These are phyloP conservation scores for Teratosphaeria pseudoeucalypti DNA, from an alignment of 2,329 filamentous ascomycete genomes.

Conservation along the genomic window DNA sequence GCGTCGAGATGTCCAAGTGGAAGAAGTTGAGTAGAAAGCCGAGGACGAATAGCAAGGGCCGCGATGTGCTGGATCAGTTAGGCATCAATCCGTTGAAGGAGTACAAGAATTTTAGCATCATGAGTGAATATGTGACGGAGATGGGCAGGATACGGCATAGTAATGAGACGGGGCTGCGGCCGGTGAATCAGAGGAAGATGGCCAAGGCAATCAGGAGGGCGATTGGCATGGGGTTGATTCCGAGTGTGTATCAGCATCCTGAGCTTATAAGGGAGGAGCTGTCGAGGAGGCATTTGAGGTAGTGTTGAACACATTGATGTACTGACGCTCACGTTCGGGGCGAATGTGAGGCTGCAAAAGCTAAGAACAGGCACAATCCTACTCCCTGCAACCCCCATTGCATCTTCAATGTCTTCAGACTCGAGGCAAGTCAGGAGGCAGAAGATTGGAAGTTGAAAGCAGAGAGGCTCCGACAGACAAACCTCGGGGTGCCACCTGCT, in stretches of 20 bases:
- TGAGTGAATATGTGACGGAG: slow-evolving; percentile 76
- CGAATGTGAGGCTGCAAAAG: too few species aligned
- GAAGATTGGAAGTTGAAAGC: too few species aligned
- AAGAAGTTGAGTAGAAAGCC: slow-evolving; percentile 39
- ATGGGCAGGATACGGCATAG: slow-evolving; percentile 76
- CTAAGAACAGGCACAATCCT: too few species aligned
- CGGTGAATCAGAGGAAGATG: slow-evolving; percentile 84
- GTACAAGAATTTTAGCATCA: slow-evolving; percentile 93
- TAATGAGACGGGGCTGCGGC: slow-evolving; percentile 66
- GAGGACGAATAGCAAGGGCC: slow-evolving; percentile 2
- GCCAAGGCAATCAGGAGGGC: slow-evolving; percentile 84
- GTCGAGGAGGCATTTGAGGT: neutral
- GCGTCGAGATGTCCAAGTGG: slow-evolving; percentile 74
- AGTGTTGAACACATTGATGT: neutral
- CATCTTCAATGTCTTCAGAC: too few species aligned
- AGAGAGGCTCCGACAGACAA: too few species aligned
- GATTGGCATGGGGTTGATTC: slow-evolving; percentile 76
- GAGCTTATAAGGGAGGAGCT: slow-evolving; percentile 48
- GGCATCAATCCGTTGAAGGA: slow-evolving; percentile 70
- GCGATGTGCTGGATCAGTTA: slow-evolving; percentile 69
- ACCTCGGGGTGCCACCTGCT: too few species aligned
- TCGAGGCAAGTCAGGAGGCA: too few species aligned
- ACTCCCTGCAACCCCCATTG: too few species aligned
- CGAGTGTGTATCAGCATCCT: slow-evolving; percentile 80
- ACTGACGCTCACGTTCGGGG: too few species aligned